Conservation (phyloP, 2,329 filamentous ascomycete genomes). For the Periconia sp. region DNA sequence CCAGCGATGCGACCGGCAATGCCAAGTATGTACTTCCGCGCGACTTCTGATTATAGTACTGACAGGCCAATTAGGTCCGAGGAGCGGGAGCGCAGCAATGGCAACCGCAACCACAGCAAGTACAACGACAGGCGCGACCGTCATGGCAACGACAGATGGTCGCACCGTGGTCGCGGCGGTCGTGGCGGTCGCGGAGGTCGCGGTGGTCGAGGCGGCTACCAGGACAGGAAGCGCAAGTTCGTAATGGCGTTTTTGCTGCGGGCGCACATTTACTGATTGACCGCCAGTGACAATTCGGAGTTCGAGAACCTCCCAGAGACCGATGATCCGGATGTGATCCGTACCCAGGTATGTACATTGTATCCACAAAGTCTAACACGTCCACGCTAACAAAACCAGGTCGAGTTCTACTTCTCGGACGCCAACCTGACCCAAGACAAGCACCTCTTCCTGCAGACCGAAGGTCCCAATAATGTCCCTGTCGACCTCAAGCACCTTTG, state of each 20-base stretch:
- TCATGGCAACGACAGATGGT: conserved; percentile 7
- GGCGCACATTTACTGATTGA: conserved; percentile 8
- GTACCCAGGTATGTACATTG: conserved; percentile 67
- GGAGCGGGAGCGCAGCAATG: conserved; percentile 1
- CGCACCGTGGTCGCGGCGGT: conserved; percentile 1
- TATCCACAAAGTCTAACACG: not conserved
- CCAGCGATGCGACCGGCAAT: conserved; percentile 4
- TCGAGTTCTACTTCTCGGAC: conserved; percentile 95
- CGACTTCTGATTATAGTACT: not conserved
- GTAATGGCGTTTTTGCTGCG: not conserved
- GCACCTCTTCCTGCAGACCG: conserved; percentile 78
- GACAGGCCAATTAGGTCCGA: not conserved
- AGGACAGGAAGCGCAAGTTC: conserved; percentile 18
- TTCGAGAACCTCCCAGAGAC: conserved; percentile 63
- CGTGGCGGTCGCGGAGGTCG: not conserved
- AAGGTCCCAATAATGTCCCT: conserved; percentile 78
- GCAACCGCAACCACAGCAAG: not conserved
- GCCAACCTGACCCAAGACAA: conserved; percentile 87
- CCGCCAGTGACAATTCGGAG: conserved; percentile 25
- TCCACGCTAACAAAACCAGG: conserved; percentile 53
- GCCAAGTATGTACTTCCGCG: conserved; percentile 5
- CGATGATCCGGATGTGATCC: conserved; percentile 77
- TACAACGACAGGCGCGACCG: conserved; percentile 4
- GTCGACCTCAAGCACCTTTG: conserved; percentile 76
- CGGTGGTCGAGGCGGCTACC: conserved; percentile 6